Base-by-base conservation (phyloP, 78 protist species). In the Emiliania huxleyi region DNA sequence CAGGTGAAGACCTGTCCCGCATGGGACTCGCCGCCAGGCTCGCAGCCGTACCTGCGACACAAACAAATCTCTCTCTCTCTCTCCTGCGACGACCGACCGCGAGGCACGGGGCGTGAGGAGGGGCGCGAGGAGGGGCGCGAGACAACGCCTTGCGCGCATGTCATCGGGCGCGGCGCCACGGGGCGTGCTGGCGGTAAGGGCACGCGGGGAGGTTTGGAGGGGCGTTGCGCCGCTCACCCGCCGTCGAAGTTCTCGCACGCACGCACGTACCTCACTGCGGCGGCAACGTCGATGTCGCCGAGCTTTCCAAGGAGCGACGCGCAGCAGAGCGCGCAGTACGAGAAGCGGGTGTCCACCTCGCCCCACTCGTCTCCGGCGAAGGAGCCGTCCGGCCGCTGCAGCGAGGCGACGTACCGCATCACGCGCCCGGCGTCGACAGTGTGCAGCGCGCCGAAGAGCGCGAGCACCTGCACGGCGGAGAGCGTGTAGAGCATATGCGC, bases 11-110 rank as follows among this genome's bases (percentile, higher is more conserved):
- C 55, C 62, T 99, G 99, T 26, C 99, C 99, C 2, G 99, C 99
- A 93, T 99, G 99, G 15, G 98, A 94, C 95, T 99, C 99, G 26
- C 99, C 98, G 15, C 97, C 97, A 21, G 99, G 99, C 15, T 93
- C 90, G 29, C 45, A 6, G 45, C 99, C 99, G 89, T 95, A 99
- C 3, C n/a, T n/a, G n/a, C n/a, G n/a, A n/a, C n/a, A n/a, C n/a
- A n/a, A n/a, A n/a, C n/a, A n/a, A n/a, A n/a, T n/a, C n/a, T n/a
- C n/a, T n/a, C n/a, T n/a, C n/a, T n/a, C n/a, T n/a, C n/a, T n/a
- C n/a, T n/a, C n/a, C n/a, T n/a, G n/a, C n/a, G n/a, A n/a, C n/a
- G n/a, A n/a, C n/a, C n/a, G n/a, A n/a, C n/a, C n/a, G n/a, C n/a
- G n/a, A n/a, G n/a, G n/a, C n/a, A n/a, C n/a, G n/a, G n/a, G n/a